Evolutionary conservation across 345 rosid genomes (phyloP).

Genomic region (Eucalyptus camaldulensis): DNA sequence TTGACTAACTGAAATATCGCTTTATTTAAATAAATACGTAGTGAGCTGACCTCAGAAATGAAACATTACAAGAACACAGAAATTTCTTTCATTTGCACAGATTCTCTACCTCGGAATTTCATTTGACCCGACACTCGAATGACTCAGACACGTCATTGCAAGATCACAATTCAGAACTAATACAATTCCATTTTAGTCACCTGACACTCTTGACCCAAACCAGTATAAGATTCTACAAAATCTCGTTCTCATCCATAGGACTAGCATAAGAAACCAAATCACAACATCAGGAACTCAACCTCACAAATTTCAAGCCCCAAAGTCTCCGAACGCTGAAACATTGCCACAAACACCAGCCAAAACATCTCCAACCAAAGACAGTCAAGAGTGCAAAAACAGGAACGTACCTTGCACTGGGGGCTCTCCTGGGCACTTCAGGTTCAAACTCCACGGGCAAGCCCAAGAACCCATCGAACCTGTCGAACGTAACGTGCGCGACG

Average conservation of each 20-base stretch:
- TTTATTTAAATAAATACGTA: not conserved
- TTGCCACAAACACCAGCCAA: not conserved
- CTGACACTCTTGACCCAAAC: not conserved
- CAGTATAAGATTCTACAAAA: not conserved
- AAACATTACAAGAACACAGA: not conserved
- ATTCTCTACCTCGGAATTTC: not conserved
- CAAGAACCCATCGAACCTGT: slow-evolving; percentile 77
- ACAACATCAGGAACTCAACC: not conserved
- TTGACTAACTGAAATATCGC: not conserved
- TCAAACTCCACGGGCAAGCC: slow-evolving; percentile 85
- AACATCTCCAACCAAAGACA: not conserved
- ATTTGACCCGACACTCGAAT: not conserved
- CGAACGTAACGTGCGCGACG: slow-evolving; percentile 87
- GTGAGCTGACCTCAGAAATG: not conserved
- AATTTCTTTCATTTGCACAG: not conserved
- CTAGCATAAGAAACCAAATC: not conserved
- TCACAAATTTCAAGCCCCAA: not conserved
- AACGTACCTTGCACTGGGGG: slow-evolving; percentile 83
- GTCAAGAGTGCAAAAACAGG: not conserved
- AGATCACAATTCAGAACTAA: not conserved
- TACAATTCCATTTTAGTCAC: not conserved
- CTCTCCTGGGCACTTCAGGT: slow-evolving; percentile 68
- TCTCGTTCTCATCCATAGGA: not conserved
- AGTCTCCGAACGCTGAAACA: not conserved
- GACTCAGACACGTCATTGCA: not conserved